Percentiles rank a stretch among this genome's conserved stretches.
Conservation (phyloP, 352 stramenopile genomes). For the Globisporangium orthogonon region DNA sequence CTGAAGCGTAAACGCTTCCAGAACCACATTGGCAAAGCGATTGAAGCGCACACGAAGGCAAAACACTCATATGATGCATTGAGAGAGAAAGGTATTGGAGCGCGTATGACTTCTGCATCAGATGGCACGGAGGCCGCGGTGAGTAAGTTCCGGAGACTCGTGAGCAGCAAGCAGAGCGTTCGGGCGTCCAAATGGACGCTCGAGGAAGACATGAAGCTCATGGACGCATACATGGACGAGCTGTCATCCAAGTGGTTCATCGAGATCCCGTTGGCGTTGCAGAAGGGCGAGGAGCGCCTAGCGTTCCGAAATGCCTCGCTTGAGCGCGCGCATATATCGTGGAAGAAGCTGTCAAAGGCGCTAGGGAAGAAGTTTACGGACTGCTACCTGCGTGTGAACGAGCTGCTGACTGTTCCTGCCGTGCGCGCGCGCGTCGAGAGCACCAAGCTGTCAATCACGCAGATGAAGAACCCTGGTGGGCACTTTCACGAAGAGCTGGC, state of each 20-base stretch:
- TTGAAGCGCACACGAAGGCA: constrained; percentile 15
- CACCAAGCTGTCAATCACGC: constrained; percentile 47
- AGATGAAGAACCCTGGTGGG: constrained; percentile 66
- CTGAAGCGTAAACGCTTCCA: constrained; percentile 58
- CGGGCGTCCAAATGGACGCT: constrained; percentile 55
- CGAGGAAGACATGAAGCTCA: constrained; percentile 55
- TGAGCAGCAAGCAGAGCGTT: constrained; percentile 41
- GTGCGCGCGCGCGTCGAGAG: constrained; percentile 58
- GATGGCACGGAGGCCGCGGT: constrained; percentile 27
- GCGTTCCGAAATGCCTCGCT: constrained; percentile 58
- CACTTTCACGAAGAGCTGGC: constrained; percentile 62
- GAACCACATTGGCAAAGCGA: constrained; percentile 6
- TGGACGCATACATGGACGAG: constrained; percentile 72
- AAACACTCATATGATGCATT: constrained; percentile 2
- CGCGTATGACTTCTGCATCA: constrained; percentile 18
- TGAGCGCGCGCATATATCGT: constrained; percentile 58
- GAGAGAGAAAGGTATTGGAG: constrained; percentile 4
- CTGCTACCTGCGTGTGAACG: constrained; percentile 64
- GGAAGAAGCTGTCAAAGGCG: constrained; percentile 52
- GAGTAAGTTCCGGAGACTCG: constrained; percentile 39
- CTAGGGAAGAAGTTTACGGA: constrained; percentile 58
- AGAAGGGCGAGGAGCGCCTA: constrained; percentile 51
- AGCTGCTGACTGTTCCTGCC: constrained; percentile 50
- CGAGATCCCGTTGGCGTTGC: constrained; percentile 62
- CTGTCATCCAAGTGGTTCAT: constrained; percentile 74